Conservation (phyloP, 352 stramenopile species). For the Globisporangium acanthophoron region DNA sequence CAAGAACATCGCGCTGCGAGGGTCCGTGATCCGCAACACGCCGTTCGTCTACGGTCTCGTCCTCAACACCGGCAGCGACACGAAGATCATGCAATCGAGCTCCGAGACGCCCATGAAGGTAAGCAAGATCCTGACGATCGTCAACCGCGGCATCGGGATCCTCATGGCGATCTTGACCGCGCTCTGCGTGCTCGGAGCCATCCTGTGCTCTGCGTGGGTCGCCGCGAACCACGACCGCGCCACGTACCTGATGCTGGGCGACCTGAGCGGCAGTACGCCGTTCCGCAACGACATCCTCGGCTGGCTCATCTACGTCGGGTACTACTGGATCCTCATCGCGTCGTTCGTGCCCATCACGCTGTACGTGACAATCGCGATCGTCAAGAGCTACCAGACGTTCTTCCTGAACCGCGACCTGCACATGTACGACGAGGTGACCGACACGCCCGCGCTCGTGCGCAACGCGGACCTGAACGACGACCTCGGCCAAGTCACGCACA, state of each 20-base stretch:
- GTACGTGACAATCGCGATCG: slow-evolving; percentile 86
- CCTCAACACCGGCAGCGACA: slow-evolving; percentile 77
- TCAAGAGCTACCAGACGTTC: slow-evolving; percentile 84
- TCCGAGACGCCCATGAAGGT: slow-evolving; percentile 68
- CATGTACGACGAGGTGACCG: slow-evolving; percentile 79
- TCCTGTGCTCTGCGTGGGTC: slow-evolving; percentile 71
- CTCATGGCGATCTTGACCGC: slow-evolving; percentile 65
- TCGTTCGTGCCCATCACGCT: slow-evolving; percentile 87
- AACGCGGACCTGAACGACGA: slow-evolving; percentile 86
- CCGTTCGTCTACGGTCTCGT: slow-evolving; percentile 75
- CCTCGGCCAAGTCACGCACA: slow-evolving; percentile 83
- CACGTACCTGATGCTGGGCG: slow-evolving; percentile 66
- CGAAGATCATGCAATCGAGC: slow-evolving; percentile 86
- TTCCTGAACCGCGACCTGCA: slow-evolving; percentile 83
- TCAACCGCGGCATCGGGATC: slow-evolving; percentile 73
- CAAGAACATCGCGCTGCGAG: slow-evolving; percentile 78
- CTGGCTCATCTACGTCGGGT: slow-evolving; percentile 73
- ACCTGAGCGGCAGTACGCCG: slow-evolving; percentile 50
- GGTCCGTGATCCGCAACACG: slow-evolving; percentile 83
- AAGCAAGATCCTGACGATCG: slow-evolving; percentile 81
- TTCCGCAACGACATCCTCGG: slow-evolving; percentile 73
- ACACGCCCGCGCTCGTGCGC: slow-evolving; percentile 75
- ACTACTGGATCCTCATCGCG: slow-evolving; percentile 87
- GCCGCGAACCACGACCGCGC: slow-evolving; percentile 42
- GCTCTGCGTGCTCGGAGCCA: slow-evolving; percentile 67